Base-by-base conservation (phyloP, 345 rosid species). In the Brassica rapa region DNA sequence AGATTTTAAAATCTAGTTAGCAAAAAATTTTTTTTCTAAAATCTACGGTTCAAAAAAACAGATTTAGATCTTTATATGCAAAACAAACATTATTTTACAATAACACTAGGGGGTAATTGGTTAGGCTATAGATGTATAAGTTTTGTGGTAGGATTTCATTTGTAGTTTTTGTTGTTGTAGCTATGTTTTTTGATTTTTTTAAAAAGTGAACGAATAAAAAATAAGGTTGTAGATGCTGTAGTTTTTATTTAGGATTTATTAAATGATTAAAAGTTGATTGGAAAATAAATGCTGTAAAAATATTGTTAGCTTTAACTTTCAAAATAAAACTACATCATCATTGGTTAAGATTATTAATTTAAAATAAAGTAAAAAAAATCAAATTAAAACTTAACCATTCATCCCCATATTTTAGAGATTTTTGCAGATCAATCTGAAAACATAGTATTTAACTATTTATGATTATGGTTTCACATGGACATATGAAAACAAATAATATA, bases 381-480 rank as follows among this genome's bases (percentile, higher is more conserved):
- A 11, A 12, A 1, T 43, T 4, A 43, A 43, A 37, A 12, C 14
- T 3, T 3, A 9, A 43, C n/a, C 5, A 12, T 11, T 81, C 46
- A 39, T 39, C 46, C 10, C 12, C 46, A 24, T 3, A n/a, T 23
- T 2, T 2, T n/a, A 55, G 21, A 25, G 15, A 19, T 10, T 67
- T 46, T 29, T 27, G 6, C 84, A 29, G 24, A 46, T 74, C 53
- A 25, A 33, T 16, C 2, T 51, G 19, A n/a, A 51, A 14, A 0
- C 21, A 53, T 68, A 11, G n/a, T 76, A 29, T 29, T 41, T 37
- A 14, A 56, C n/a, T 75, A 25, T 27, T 41, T 35, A 14, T 66
- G 6, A 41, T 15, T 25, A 8, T 57, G 72, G 72, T 16, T 60
- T 27, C 49, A 60, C 67, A 59, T 70, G 25, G 49, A 61, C 69